Base-by-base conservation (phyloP, 1,284 basidiomycete genomes). In the Leucoagaricus sp. region DNA sequence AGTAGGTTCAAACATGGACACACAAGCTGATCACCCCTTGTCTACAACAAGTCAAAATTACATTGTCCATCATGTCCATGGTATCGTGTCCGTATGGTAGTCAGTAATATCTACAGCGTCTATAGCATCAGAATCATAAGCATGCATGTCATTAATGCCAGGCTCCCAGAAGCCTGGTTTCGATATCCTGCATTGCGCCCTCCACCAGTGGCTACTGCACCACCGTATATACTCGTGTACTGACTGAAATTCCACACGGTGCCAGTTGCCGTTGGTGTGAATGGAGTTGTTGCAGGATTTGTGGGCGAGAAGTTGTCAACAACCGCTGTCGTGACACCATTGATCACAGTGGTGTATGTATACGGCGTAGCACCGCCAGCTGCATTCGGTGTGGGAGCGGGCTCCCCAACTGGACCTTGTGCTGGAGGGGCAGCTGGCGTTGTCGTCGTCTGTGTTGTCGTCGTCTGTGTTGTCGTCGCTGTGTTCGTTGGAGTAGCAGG, bases 351-450 rank as follows among this genome's bases (percentile, higher is more conserved):
- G 12, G 83, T 86, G 63, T 87, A 87, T 0, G 67, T 68, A 64
- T 78, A 89, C 0, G 80, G 78, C 0, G 82, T 85, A 17, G 77
- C 75, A 3, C 76, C 82, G 12, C 75, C 73, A 19, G 79, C 70
- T 0, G 69, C 69, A 17, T 60, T 67, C 1, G 67, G 68, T 5
- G 75, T 78, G 1, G 81, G 41, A 2, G 69, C 73, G 17, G 86
- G 85, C 59, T 79, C 75, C 6, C 79, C 86, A 0, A 87, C 85
- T 3, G 84, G 85, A 0, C 85, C 86, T 63, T 77, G 79, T 34
- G 75, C 72, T 3, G 59, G 58, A 9, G 53, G 46, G 3, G 53
- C 15, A 23, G 36, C 31, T 2, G 47, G n/a, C 9, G 33, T n/a
- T 5, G 19, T 12, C 7, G 52, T 52, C 17, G 50, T 44, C 23